Evolutionary conservation across 2,329 filamentous ascomycete genomes (phyloP).

Genomic region (Aaosphaeria pasadenensis): DNA sequence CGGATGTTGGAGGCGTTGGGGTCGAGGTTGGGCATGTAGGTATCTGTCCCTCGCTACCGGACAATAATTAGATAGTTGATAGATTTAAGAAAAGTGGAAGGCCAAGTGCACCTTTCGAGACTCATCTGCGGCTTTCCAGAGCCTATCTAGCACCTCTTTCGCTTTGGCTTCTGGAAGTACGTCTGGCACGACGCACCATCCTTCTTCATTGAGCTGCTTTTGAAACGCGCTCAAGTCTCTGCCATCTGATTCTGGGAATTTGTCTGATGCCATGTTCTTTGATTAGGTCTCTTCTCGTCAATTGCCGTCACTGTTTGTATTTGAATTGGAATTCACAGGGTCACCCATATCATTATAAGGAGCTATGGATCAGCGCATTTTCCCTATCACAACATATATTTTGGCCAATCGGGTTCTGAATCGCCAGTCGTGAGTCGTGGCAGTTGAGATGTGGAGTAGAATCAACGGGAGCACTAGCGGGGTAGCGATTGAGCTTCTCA

Average conservation of each 20-base stretch:
- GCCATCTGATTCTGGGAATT: slow-evolving; percentile 8
- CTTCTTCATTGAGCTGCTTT: slow-evolving; percentile 18
- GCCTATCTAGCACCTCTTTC: slow-evolving; percentile 11
- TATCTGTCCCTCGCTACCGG: slow-evolving; percentile 12
- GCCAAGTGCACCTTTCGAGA: neutral
- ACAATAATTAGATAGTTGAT: slow-evolving; percentile 2
- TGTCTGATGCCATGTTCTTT: slow-evolving; percentile 6
- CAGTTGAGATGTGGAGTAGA: too few species aligned
- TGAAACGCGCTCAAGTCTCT: slow-evolving; percentile 5
- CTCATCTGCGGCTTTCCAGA: slow-evolving; percentile 24
- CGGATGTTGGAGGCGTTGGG: slow-evolving; percentile 28
- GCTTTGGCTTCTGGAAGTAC: slow-evolving; percentile 16
- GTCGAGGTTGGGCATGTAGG: slow-evolving; percentile 21
- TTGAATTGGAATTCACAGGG: too few species aligned
- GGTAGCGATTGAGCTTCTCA: too few species aligned
- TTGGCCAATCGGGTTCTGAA: too few species aligned
- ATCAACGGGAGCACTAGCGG: too few species aligned
- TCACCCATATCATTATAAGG: too few species aligned
- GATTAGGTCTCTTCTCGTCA: too few species aligned
- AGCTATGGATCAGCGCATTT: too few species aligned
- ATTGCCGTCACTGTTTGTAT: too few species aligned
- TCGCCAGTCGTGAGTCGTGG: too few species aligned
- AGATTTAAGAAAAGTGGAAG: slow-evolving; percentile 1
- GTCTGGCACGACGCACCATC: slow-evolving; percentile 21
- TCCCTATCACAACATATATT: too few species aligned